Evolutionary conservation across 257 asterid species (phyloP).

Genomic region (Coffea eugenioides): DNA sequence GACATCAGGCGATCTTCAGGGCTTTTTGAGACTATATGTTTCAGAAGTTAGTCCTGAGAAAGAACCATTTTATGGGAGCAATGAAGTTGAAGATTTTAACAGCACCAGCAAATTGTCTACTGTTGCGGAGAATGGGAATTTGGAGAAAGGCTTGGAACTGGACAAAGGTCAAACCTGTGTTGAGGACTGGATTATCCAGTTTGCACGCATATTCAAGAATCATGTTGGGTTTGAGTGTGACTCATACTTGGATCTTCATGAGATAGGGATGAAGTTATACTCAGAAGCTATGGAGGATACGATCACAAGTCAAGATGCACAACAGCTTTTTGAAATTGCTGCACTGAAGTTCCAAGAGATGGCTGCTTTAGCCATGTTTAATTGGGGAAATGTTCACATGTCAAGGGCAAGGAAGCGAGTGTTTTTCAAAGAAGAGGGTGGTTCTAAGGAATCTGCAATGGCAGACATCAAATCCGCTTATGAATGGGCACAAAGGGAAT

Average conservation of each 20-base stretch:
- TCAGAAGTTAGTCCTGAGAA: conserved; percentile 77
- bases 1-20: conserved; percentile 65
- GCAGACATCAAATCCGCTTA: conserved; percentile 60
- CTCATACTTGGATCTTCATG: conserved; percentile 83
- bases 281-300: conserved; percentile 89
- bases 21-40: conserved; percentile 63
- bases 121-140: conserved; percentile 30
- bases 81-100: conserved; percentile 39
- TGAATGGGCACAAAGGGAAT: conserved; percentile 72
- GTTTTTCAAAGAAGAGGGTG: conserved; percentile 47
- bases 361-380: conserved; percentile 86
- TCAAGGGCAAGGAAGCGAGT: conserved; percentile 80
- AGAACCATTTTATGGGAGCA: conserved; percentile 69
- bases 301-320: conserved; percentile 79
- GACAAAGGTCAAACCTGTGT: conserved; percentile 41
- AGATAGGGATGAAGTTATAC: conserved; percentile 77
- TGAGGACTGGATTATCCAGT: conserved; percentile 81
- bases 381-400: conserved; percentile 90
- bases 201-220: conserved; percentile 77
- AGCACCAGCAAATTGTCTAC: conserved; percentile 34
- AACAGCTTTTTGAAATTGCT: conserved; percentile 69
- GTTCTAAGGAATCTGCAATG: conserved; percentile 44
- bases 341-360: conserved; percentile 81
- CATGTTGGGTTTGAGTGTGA: conserved; percentile 87
- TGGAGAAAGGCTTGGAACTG: conserved; percentile 27